These are phyloP conservation scores for Jacaranda copaia DNA, from an alignment of 257 asterid species.

Conservation along the genomic window DNA sequence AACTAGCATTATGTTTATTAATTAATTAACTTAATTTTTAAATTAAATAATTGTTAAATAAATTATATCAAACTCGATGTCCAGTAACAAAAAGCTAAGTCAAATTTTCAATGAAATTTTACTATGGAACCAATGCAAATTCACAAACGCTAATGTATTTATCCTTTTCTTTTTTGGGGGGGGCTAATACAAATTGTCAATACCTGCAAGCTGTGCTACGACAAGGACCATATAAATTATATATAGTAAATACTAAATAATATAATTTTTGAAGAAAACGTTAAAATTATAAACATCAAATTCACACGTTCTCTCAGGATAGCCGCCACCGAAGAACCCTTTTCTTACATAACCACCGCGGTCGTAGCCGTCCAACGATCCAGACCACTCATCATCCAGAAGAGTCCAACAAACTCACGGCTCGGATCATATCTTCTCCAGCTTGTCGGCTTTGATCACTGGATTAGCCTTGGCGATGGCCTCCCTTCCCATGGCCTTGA, in stretches of 20 bases:
- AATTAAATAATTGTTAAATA: too few species aligned
- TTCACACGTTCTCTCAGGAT: constrained; percentile 38
- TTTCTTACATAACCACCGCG: background rate
- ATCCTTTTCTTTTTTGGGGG: background rate
- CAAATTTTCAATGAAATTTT: background rate
- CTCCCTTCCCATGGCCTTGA: constrained; percentile 80
- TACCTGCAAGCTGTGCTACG: constrained; percentile 13
- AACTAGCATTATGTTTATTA: background rate
- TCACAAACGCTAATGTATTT: background rate
- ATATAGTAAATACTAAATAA: constrained; percentile 2
- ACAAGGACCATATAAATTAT: constrained; percentile 12
- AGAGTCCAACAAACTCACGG: constrained; percentile 38
- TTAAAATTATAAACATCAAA: constrained; percentile 46
- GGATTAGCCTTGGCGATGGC: constrained; percentile 93
- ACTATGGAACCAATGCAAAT: constrained; percentile 1
- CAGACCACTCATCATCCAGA: constrained; percentile 39
- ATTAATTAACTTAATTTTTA: background rate
- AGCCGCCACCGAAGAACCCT: constrained; percentile 19
- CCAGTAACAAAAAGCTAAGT: background rate
- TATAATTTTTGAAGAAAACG: constrained; percentile 27
- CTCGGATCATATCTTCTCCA: constrained; percentile 66
- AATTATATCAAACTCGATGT: too few species aligned
- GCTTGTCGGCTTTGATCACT: constrained; percentile 63
- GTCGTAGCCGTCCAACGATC: constrained; percentile 32
- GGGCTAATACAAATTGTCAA: constrained; percentile 26